A percentile compares a stretch with the other conserved stretches of the same genome.
phyloP scores from a whole-genome alignment of 805 yeast genomes.

The Saccharomycopsis sp. region DNA sequence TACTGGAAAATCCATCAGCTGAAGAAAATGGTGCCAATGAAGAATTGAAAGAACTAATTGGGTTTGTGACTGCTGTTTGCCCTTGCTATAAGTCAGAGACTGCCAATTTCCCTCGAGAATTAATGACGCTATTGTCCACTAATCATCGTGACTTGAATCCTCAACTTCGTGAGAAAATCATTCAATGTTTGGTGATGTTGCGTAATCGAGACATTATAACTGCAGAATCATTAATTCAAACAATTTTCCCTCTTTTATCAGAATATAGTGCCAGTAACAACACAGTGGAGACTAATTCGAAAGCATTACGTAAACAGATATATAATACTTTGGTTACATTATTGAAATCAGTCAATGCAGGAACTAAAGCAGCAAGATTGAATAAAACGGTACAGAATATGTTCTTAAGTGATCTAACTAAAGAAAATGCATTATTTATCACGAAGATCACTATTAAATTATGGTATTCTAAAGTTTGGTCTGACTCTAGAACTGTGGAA shows the following conservation, averaged over 20 bases:
- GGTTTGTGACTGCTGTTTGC: constrained; percentile 90
- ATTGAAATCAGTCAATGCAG: constrained; percentile 76
- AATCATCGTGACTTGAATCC: constrained; percentile 78
- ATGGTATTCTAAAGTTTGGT: constrained; percentile 99
- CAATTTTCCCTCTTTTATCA: constrained; percentile 77
- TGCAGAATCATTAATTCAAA: constrained; percentile 76
- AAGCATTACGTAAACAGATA: constrained; percentile 73
- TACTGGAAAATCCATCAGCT: constrained; percentile 58
- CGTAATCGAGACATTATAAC: constrained; percentile 76
- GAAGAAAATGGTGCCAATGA: constrained; percentile 35
- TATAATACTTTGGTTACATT: constrained; percentile 73
- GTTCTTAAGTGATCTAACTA: constrained; percentile 76
- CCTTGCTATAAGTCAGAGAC: constrained; percentile 87
- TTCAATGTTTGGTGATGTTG: constrained; percentile 82
- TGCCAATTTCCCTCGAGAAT: constrained; percentile 72
- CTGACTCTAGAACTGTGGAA: constrained; percentile 94
- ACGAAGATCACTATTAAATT: constrained; percentile 89
- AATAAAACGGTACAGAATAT: constrained; percentile 89
- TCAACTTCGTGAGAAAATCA: constrained; percentile 86
- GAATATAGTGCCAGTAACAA: constrained; percentile 51
- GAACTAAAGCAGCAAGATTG: constrained; percentile 83
- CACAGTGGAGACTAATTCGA: constrained; percentile 58
- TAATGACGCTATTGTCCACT: constrained; percentile 57
- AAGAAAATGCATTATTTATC: constrained; percentile 88
- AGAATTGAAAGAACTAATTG: constrained; percentile 74